Base-by-base conservation (phyloP, 2,329 filamentous ascomycete genomes). In the Trichoderma sp. region DNA sequence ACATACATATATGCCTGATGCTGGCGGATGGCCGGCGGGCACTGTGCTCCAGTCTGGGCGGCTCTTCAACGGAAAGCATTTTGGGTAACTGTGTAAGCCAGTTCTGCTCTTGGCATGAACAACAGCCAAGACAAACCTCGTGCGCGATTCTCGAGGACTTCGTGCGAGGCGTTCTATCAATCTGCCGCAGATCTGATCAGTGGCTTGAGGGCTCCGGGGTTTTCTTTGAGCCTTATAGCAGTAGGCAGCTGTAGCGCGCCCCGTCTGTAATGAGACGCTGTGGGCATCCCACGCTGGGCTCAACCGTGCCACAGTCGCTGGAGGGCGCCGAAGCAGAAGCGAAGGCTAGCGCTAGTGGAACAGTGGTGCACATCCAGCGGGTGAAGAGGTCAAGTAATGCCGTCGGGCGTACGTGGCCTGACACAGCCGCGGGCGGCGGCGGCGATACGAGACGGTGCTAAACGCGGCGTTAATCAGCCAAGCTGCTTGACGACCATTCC, bases 351-450 rank as follows among this genome's bases (percentile, higher is more conserved):
- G 71, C 58, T 68, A 72, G 63, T 61, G 58, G 70, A 47, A 12
- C 58, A n/a, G 58, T 59, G 64, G 50, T 57, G 58, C 61, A n/a
- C 43, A 58, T 57, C 36, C 39, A 70, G 53, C 53, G 72, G 70
- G 59, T 59, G 72, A 43, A 72, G 36, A 11, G 30, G n/a, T 34
- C 32, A 34, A 34, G 32, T 28, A 15, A 26, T 58, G 57, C 59
- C 47, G 63, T 55, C 50, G 71, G 57, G 70, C 53, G 72, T 72
- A 67, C 72, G 67, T 68, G 71, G 71, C 71, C 72, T 72, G 72
- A 66, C 72, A 72, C 72, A 73, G 72, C 72, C 72, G 71, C 72
- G 67, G 57, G 34, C 62, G 61, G 70, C 72, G 72, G 71, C 72
- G 72, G 72, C 71, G 72, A 73, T 73, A 73, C 71, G 71, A 71